Conservation (phyloP, 2,329 filamentous ascomycete species). For the Penicillium sp. region DNA sequence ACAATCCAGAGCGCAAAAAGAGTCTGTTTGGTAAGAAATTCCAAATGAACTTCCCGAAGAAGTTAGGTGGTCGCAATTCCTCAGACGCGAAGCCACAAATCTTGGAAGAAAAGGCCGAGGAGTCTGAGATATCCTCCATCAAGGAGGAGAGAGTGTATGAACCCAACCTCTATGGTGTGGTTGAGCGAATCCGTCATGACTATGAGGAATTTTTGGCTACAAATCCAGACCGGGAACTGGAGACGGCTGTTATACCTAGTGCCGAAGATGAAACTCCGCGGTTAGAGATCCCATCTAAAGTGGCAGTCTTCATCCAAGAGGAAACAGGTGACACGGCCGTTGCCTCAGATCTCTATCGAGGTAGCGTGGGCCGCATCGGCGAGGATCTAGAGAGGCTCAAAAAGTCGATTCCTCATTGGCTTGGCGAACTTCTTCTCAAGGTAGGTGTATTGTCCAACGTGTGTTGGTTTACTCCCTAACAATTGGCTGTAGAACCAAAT, state of each 20-base stretch:
- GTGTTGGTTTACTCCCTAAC: neutral
- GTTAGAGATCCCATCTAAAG: constrained; percentile 47
- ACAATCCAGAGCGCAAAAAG: constrained; percentile 60
- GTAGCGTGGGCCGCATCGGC: constrained; percentile 74
- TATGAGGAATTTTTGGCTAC: constrained; percentile 44
- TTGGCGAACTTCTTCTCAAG: constrained; percentile 77
- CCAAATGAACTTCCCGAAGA: constrained; percentile 73
- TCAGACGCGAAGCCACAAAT: constrained; percentile 67
- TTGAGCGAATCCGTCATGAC: constrained; percentile 45
- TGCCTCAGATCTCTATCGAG: constrained; percentile 82
- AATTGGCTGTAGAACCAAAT: constrained; percentile 60
- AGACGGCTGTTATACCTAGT: constrained; percentile 43
- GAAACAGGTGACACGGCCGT: constrained; percentile 61
- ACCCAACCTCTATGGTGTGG: constrained; percentile 45
- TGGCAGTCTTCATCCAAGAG: constrained; percentile 62
- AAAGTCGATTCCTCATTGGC: constrained; percentile 82
- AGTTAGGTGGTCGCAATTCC: constrained; percentile 66
- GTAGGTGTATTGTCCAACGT: constrained; percentile 42
- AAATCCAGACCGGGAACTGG: constrained; percentile 38
- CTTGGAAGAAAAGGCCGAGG: constrained; percentile 68
- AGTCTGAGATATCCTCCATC: constrained; percentile 51
- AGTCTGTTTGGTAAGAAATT: constrained; percentile 80
- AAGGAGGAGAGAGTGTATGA: constrained; percentile 47
- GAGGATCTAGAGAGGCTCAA: constrained; percentile 78
- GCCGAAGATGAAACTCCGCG: constrained; percentile 45